Percentiles rank a stretch among this genome's conserved stretches.
Conservation (phyloP, 306 rosid genomes). For the Albizia julibrissin region DNA sequence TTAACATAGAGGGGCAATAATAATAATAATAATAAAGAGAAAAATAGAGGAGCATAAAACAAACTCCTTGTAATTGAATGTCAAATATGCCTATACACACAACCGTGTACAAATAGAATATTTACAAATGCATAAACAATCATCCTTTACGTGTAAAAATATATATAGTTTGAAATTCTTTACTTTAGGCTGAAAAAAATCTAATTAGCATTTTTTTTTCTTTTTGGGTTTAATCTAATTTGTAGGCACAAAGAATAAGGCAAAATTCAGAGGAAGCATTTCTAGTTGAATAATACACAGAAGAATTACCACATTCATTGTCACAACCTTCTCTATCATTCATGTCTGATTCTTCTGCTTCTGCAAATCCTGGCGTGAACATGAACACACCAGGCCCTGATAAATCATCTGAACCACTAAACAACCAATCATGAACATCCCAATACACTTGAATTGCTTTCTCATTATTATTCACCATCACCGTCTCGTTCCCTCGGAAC, state of each 20-base stretch:
- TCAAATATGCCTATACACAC: neutral
- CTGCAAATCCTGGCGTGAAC: slow-evolving; percentile 65
- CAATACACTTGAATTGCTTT: slow-evolving; percentile 74
- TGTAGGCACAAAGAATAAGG: slow-evolving; percentile 64
- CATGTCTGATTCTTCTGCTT: slow-evolving; percentile 45
- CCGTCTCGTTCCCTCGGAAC: slow-evolving; percentile 80
- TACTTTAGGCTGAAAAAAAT: too few relatives aligned
- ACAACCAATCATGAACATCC: slow-evolving; percentile 91
- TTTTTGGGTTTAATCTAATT: slow-evolving; percentile 42
- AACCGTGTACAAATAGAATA: neutral
- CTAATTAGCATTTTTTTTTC: too few relatives aligned
- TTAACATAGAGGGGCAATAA: too few relatives aligned
- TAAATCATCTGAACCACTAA: slow-evolving; percentile 43
- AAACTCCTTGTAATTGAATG: neutral
- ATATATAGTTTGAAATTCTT: too few relatives aligned
- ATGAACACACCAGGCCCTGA: slow-evolving; percentile 72
- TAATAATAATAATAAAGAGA: too few relatives aligned
- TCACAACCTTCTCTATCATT: slow-evolving; percentile 49
- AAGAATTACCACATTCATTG: slow-evolving; percentile 51
- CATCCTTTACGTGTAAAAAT: neutral
- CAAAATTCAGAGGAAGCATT: slow-evolving; percentile 49
- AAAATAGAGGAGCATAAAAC: neutral
- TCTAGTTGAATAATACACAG: slow-evolving; percentile 56
- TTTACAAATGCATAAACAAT: neutral
- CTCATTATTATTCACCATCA: slow-evolving; percentile 47